Evolutionary conservation across 768 basidiomycete species (phyloP).

Genomic region (Suillus fuscotomentosus): DNA sequence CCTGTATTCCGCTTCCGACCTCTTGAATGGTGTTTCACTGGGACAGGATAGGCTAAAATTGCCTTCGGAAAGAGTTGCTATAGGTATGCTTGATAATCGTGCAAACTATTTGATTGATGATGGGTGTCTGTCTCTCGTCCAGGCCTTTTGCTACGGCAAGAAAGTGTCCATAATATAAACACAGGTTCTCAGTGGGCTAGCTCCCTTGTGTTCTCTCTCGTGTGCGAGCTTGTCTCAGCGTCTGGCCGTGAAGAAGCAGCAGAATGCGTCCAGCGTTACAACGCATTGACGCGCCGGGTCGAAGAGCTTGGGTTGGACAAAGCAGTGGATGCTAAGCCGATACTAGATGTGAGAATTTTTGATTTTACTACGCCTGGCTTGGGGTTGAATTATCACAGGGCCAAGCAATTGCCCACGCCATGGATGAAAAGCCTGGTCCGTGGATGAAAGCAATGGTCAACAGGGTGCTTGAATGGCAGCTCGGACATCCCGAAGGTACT

Average conservation of each 20-base stretch:
- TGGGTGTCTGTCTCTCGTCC: neutral
- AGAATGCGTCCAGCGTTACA: slow-evolving; percentile 60
- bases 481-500: slow-evolving; percentile 66
- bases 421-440: slow-evolving; percentile 63
- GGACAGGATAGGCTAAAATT: slow-evolving; percentile 33
- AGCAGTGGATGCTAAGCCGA: slow-evolving; percentile 64
- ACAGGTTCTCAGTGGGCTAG: slow-evolving; percentile 69
- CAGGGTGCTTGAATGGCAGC: slow-evolving; percentile 82
- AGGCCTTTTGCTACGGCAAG: slow-evolving; percentile 72
- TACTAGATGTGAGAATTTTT: slow-evolving; percentile 68
- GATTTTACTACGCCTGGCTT: neutral
- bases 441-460: slow-evolving; percentile 66
- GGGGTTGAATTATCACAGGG: slow-evolving; percentile 51
- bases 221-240: slow-evolving; percentile 57
- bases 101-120: neutral
- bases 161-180: slow-evolving; percentile 57
- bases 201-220: slow-evolving; percentile 71
- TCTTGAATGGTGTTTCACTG: slow-evolving; percentile 36
- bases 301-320: slow-evolving; percentile 59
- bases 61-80: slow-evolving; percentile 51
- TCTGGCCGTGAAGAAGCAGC: slow-evolving; percentile 43
- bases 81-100: slow-evolving; percentile 43
- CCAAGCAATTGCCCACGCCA: slow-evolving; percentile 52
- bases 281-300: slow-evolving; percentile 57
- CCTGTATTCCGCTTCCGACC: slow-evolving; percentile 54